Percentiles rank a stretch among this genome's conserved stretches.
Conservation (phyloP, 1,284 basidiomycete genomes). For the Cutaneotrichosporon dermatis region DNA sequence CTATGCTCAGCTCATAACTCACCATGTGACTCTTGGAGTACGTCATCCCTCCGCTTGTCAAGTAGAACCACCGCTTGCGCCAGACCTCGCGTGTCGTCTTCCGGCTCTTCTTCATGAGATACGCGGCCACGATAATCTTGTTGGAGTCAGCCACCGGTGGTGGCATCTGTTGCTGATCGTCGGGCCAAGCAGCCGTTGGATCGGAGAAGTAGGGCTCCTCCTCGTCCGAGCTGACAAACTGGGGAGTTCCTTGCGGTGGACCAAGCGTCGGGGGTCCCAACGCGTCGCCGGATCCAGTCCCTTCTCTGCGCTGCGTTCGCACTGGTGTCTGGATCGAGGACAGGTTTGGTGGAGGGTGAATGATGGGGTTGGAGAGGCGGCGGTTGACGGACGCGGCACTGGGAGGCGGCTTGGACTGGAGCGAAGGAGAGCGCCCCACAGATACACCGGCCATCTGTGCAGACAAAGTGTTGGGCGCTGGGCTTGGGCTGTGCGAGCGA, state of each 20-base stretch:
- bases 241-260: constrained; percentile 3
- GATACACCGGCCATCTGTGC: constrained; percentile 2
- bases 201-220: constrained; percentile 35
- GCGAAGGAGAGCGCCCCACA: constrained; percentile 6
- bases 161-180: constrained; percentile 2
- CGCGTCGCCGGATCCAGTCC: too few relatives aligned
- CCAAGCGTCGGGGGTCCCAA: too few relatives aligned
- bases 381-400: constrained; percentile 13
- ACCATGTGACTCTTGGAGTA: constrained; percentile 89
- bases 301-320: not conserved
- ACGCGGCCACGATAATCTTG: constrained; percentile 77
- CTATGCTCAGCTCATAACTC: constrained; percentile 30
- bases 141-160: constrained; percentile 60
- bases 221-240: constrained; percentile 29
- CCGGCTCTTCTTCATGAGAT: constrained; percentile 82
- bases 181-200: too few relatives aligned
- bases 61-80: constrained; percentile 89
- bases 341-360: constrained; percentile 2
- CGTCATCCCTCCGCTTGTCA: constrained; percentile 73
- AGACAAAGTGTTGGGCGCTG: not conserved
- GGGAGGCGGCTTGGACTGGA: not conserved
- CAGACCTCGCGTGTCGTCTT: constrained; percentile 87
- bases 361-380: constrained; percentile 8
- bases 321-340: not conserved
- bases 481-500: not conserved